Evolutionary conservation across 192 early-diverging fungal species (phyloP).

Genomic region (Physocladia obscura): DNA sequence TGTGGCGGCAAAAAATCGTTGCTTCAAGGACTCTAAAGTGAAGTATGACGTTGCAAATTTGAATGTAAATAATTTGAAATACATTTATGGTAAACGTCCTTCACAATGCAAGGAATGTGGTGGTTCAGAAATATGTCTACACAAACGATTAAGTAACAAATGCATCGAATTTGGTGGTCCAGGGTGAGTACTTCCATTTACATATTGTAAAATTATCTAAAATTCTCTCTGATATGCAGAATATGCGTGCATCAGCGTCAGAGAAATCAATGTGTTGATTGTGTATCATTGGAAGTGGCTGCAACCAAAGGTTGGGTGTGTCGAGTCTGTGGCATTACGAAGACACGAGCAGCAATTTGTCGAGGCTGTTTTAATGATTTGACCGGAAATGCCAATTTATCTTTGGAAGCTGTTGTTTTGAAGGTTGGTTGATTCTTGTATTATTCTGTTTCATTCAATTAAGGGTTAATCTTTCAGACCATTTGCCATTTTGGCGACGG

Average conservation of each 20-base stretch:
- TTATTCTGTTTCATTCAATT: background rate
- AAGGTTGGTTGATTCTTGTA: background rate
- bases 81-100: too few species aligned
- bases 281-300: background rate
- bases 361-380: background rate
- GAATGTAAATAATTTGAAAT: too few species aligned
- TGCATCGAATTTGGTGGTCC: background rate
- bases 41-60: too few species aligned
- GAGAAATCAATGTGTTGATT: background rate
- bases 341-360: background rate
- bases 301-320: background rate
- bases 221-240: background rate
- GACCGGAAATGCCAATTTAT: background rate
- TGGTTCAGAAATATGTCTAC: background rate
- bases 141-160: background rate
- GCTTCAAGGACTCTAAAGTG: too few species aligned
- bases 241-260: background rate
- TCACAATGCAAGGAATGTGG: background rate
- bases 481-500: constrained; percentile 8
- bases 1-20: too few species aligned
- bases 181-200: background rate
- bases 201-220: background rate
- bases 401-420: background rate
- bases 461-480: background rate
- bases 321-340: background rate